Conservation (phyloP, 768 basidiomycete species). For the Leccinellum albellum region DNA sequence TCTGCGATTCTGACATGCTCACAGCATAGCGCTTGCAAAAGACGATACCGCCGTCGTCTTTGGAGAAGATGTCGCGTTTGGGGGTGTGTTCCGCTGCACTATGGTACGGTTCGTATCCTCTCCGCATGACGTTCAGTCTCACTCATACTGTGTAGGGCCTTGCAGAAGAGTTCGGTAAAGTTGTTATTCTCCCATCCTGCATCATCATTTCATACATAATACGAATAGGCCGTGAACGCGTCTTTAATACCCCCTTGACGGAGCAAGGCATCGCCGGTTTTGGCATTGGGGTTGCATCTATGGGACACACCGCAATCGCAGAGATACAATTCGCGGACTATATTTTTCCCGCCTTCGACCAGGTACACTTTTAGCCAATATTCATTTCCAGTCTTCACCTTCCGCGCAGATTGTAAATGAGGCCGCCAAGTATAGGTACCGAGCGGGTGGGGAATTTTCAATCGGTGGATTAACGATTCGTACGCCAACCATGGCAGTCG, state of each 20-base stretch:
- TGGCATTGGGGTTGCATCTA: constrained; percentile 84
- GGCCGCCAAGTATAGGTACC: constrained; percentile 89
- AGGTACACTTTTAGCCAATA: constrained; percentile 43
- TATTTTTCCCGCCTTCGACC: constrained; percentile 93
- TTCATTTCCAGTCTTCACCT: background rate
- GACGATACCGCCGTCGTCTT: constrained; percentile 89
- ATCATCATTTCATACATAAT: background rate
- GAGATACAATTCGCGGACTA: constrained; percentile 92
- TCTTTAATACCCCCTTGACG: constrained; percentile 92
- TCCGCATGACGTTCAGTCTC: background rate
- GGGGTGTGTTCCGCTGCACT: constrained; percentile 91
- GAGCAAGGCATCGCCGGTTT: constrained; percentile 96
- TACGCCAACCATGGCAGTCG: constrained; percentile 88
- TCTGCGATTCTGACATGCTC: constrained; percentile 6
- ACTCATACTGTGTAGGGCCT: constrained; percentile 53
- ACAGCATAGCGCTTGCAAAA: constrained; percentile 75
- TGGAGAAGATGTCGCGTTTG: constrained; percentile 89
- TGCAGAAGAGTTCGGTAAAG: constrained; percentile 85
- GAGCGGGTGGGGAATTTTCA: constrained; percentile 79
- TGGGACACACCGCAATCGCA: constrained; percentile 93
- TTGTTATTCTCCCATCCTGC: background rate
- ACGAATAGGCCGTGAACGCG: constrained; percentile 72
- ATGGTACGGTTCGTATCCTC: constrained; percentile 53
- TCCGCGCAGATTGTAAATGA: constrained; percentile 81
- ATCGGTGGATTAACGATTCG: constrained; percentile 82